Conservation (phyloP, 2,329 filamentous ascomycete genomes). For the Claviceps maximensis region DNA sequence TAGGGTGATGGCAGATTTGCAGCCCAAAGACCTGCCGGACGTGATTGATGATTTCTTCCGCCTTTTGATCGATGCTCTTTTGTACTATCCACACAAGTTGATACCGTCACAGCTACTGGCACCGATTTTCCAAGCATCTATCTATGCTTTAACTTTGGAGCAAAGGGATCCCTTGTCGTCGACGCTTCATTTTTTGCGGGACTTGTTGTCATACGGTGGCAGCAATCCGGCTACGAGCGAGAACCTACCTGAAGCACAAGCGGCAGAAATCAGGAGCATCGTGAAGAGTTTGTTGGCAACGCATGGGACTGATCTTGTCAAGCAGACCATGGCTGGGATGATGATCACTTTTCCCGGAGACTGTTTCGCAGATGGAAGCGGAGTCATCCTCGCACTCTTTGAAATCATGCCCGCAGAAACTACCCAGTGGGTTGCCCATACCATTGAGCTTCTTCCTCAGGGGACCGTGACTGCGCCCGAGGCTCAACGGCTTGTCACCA, state of each 20-base stretch:
- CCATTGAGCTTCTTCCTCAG: slow-evolving; percentile 68
- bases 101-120: slow-evolving; percentile 67
- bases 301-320: slow-evolving; percentile 67
- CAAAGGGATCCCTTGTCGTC: slow-evolving; percentile 86
- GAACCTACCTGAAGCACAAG: slow-evolving; percentile 42
- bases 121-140: slow-evolving; percentile 75
- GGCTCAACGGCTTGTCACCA: slow-evolving; percentile 64
- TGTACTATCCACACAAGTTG: slow-evolving; percentile 81
- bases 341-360: slow-evolving; percentile 98
- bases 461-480: slow-evolving; percentile 73
- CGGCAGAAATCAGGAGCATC: slow-evolving; percentile 55
- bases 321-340: slow-evolving; percentile 90
- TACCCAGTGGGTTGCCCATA: slow-evolving; percentile 68
- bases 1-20: slow-evolving; percentile 73
- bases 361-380: slow-evolving; percentile 88
- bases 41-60: slow-evolving; percentile 97
- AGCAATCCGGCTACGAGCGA: slow-evolving; percentile 55
- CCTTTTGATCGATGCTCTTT: slow-evolving; percentile 75
- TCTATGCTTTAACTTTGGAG: slow-evolving; percentile 75
- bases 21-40: slow-evolving; percentile 58
- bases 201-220: slow-evolving; percentile 78
- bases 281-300: slow-evolving; percentile 58
- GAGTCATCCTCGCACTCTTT: slow-evolving; percentile 80
- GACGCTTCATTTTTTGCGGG: slow-evolving; percentile 83
- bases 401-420: slow-evolving; percentile 73